A percentile compares a stretch with the other conserved stretches of the same genome.
Evolutionary conservation across 1,139 yeast species (phyloP).

Genomic region (Kluyveromyces sp.): DNA sequence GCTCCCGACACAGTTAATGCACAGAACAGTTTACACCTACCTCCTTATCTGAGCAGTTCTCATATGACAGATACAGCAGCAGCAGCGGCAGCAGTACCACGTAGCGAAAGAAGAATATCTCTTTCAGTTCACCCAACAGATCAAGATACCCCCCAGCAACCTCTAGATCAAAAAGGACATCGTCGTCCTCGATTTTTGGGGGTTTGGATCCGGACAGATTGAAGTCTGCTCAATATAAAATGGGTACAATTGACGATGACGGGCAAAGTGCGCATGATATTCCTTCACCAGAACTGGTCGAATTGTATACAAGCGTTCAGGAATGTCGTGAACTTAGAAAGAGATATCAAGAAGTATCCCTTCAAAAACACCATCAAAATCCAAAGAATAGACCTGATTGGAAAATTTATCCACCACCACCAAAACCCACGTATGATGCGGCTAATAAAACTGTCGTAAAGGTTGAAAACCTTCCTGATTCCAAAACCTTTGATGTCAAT

Average conservation of each 20-base stretch:
- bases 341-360: constrained; percentile 62
- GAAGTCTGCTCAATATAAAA: constrained; percentile 30
- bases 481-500: constrained; percentile 52
- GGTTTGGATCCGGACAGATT: constrained; percentile 4
- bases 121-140: constrained; percentile 21
- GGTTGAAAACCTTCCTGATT: constrained; percentile 33
- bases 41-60: constrained; percentile 1
- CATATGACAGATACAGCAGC: constrained; percentile 1
- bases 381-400: constrained; percentile 71
- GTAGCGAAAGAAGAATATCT: constrained; percentile 19
- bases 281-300: constrained; percentile 63
- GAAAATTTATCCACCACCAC: constrained; percentile 89
- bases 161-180: background rate
- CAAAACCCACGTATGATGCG: constrained; percentile 83
- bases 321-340: constrained; percentile 68
- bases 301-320: constrained; percentile 62
- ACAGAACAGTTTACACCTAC: background rate
- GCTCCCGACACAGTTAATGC: background rate
- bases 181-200: background rate
- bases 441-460: constrained; percentile 47
- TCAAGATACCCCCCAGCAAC: constrained; percentile 21
- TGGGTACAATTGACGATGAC: constrained; percentile 54
- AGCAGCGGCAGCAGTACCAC: constrained; percentile 4
- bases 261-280: constrained; percentile 60
- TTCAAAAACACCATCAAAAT: constrained; percentile 67